Base-by-base conservation (phyloP, 2,329 filamentous ascomycete species). In the Teratosphaeria destructans region DNA sequence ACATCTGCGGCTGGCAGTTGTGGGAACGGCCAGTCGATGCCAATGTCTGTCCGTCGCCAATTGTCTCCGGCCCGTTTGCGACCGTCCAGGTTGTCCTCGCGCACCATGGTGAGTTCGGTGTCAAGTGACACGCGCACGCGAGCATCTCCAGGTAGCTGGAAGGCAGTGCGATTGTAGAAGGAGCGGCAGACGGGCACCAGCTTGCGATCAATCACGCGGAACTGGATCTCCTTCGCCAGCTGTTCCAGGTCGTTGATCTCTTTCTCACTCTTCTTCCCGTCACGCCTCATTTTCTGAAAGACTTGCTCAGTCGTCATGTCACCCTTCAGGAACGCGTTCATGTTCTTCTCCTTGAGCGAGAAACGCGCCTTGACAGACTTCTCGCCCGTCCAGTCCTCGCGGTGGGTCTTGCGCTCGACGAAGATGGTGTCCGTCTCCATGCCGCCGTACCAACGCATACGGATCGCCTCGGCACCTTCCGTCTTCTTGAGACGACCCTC, bases 301-400 rank as follows among this genome's bases (percentile, higher is more conserved):
- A 95, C 84, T 61, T 89, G 86, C 43, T 87, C 85, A 0, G 94
- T 92, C 1, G 91, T 89, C 70, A 95, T 81, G 67, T 91, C 85
- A 58, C 94, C 94, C 56, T 82, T 81, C 75, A 99, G 79, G 73
- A 92, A 99, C 14, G 90, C 82, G 71, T 97, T 97, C 70, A 99
- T 88, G 63, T 96, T 89, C 81, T 99, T 99, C 78, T 99, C 94
- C 78, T 99, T 97, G 64, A 94, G 81, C 8, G 89, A 82, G 71
- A 99, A 99, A 52, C 94, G 88, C 52, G 94, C 93, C 78, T 99
- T 99, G 76, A 99, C 94, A 1, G 93, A 97, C 77, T 97, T 96
- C 74, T 99, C 94, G 60, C 94, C 94, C 0, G 94, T 99, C 94
- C 94, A 99, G 74, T 99, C 94, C 75, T 99, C 94, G 47, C 94